These are phyloP conservation scores for Leonotis leonurus DNA, from an alignment of 257 asterid species.

Conservation along the genomic window DNA sequence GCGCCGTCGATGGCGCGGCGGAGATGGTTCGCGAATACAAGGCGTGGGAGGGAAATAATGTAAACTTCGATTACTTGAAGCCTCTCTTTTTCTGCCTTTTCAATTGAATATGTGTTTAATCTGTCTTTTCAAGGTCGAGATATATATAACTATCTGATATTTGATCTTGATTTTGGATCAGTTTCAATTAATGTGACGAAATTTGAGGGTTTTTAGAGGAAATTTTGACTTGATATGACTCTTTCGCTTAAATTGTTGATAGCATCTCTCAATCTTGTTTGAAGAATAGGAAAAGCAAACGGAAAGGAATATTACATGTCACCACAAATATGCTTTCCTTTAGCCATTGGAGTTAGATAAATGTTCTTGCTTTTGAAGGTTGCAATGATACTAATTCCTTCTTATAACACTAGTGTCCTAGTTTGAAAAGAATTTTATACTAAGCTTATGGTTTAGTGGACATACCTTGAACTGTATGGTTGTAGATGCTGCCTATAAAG, in stretches of 20 bases:
- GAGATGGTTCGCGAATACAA: slow-evolving; percentile 34
- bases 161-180: neutral
- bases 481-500: neutral
- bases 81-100: neutral
- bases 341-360: neutral
- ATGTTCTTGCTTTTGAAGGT: slow-evolving; percentile 5
- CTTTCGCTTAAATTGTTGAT: neutral
- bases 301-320: slow-evolving; percentile 3
- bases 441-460: neutral
- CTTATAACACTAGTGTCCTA: neutral
- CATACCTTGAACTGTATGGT: neutral
- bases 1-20: slow-evolving; percentile 22
- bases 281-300: neutral
- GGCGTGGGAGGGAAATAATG: slow-evolving; percentile 46
- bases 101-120: neutral
- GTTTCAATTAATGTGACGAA: neutral
- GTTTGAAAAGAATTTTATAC: neutral
- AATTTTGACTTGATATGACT: neutral
- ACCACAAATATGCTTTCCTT: neutral
- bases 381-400: neutral
- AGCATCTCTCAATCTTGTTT: neutral
- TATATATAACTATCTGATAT: neutral
- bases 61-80: slow-evolving; percentile 8
- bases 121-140: neutral
- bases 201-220: neutral